Percentiles rank a stretch among this genome's conserved stretches.
These are phyloP conservation scores for Agaricus subrufescens DNA, from an alignment of 768 basidiomycete genomes.

Conservation along the genomic window DNA sequence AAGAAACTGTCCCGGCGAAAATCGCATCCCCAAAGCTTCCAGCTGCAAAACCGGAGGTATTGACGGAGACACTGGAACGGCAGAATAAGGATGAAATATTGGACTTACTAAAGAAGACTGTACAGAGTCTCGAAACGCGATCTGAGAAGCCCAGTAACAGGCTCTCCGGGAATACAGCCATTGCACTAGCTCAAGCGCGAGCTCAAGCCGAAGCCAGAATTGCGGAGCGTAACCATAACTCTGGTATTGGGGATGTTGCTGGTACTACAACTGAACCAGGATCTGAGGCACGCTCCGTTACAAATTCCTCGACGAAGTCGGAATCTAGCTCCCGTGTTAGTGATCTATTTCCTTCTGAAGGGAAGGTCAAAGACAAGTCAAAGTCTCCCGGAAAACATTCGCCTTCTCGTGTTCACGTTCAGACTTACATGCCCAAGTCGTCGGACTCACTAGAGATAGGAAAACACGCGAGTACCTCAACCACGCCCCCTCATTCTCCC, in stretches of 20 bases:
- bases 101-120: constrained; percentile 64
- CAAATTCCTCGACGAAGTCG: not conserved
- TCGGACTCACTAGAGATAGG: constrained; percentile 1
- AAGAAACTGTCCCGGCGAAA: constrained; percentile 26
- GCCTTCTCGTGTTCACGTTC: constrained; percentile 9
- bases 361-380: constrained; percentile 28
- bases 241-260: constrained; percentile 12
- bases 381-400: constrained; percentile 22
- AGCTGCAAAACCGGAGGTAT: not conserved
- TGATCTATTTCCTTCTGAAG: constrained; percentile 48
- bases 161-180: constrained; percentile 43
- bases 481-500: constrained; percentile 57
- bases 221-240: constrained; percentile 54
- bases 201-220: constrained; percentile 66
- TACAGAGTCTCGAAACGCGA: constrained; percentile 60
- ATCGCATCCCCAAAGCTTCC: constrained; percentile 1
- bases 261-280: not conserved
- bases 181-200: constrained; percentile 61
- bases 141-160: constrained; percentile 55
- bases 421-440: not conserved
- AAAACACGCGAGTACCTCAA: constrained; percentile 38
- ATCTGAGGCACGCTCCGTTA: not conserved
- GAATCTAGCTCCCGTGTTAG: constrained; percentile 50
- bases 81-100: constrained; percentile 46
- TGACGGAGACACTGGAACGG: constrained; percentile 12